Evolutionary conservation across 768 basidiomycete genomes (phyloP).

Genomic region (Tulasnella sp.): DNA sequence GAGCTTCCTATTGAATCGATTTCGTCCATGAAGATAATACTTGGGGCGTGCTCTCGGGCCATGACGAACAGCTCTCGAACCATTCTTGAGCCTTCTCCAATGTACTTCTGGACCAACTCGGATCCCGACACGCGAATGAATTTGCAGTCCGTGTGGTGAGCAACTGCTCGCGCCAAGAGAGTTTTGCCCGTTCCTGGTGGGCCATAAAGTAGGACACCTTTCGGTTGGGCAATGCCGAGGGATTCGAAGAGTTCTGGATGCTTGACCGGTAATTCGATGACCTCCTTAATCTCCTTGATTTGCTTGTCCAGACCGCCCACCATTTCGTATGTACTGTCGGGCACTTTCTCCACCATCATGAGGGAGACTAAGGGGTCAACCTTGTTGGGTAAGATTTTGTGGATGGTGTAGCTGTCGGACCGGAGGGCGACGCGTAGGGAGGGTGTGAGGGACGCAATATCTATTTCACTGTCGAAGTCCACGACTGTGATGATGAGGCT

Average conservation of each 20-base stretch:
- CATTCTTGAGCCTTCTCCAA: conserved; percentile 95
- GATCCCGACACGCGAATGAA: conserved; percentile 94
- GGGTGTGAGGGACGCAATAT: conserved; percentile 71
- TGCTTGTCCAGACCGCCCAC: conserved; percentile 97
- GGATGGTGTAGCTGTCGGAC: conserved; percentile 92
- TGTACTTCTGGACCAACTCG: conserved; percentile 96
- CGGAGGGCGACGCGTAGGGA: conserved; percentile 91
- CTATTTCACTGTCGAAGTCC: conserved; percentile 85
- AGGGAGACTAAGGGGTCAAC: conserved; percentile 96
- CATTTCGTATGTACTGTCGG: conserved; percentile 99
- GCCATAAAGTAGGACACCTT: conserved; percentile 92
- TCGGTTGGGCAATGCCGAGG: conserved; percentile 94
- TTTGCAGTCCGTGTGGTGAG: conserved; percentile 96
- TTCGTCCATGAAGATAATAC: no score
- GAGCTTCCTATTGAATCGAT: no score
- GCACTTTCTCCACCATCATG: conserved; percentile 99
- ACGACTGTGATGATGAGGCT: conserved; percentile 58
- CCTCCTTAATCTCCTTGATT: conserved; percentile 98
- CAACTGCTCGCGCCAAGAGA: conserved; percentile 88
- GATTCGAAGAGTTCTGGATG: conserved; percentile 96
- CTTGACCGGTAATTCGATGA: conserved; percentile 95
- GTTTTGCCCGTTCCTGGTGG: conserved; percentile 98
- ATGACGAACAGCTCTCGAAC: conserved; percentile 96
- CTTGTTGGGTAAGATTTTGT: conserved; percentile 95
- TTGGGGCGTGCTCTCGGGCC: no score